Percentiles rank a stretch among this genome's conserved stretches.
Conservation (phyloP, 2,329 filamentous ascomycete genomes). For the Epichloe uncinata region DNA sequence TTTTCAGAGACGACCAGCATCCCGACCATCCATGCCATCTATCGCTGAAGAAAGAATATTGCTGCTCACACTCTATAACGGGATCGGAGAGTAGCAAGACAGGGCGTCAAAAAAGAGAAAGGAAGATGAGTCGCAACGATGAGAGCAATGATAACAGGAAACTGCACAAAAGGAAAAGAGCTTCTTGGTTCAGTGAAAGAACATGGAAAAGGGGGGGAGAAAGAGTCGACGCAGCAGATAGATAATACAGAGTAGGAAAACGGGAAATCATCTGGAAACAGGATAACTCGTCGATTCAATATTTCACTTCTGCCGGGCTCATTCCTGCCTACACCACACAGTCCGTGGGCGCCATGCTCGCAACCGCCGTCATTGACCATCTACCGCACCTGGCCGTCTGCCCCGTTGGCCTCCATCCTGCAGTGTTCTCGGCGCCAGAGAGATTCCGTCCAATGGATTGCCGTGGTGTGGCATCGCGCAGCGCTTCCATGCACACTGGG, state of each 20-base stretch:
- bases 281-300: background rate
- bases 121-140: background rate
- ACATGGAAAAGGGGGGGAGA: background rate
- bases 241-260: background rate
- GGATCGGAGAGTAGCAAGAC: background rate
- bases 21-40: background rate
- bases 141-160: background rate
- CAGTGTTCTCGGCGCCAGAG: background rate
- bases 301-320: background rate
- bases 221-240: background rate
- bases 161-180: background rate
- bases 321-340: background rate
- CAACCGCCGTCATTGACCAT: background rate
- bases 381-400: background rate
- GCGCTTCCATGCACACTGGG: slow-evolving; percentile 4
- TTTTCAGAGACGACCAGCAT: slow-evolving; percentile 8
- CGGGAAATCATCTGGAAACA: background rate
- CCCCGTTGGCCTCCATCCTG: background rate
- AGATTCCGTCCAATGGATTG: background rate
- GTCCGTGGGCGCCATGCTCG: background rate
- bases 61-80: background rate
- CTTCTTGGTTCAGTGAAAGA: background rate
- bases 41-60: background rate
- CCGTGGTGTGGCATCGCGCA: slow-evolving; percentile 1
- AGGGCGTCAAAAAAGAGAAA: background rate